Base-by-base conservation (phyloP, 352 stramenopile species). In the Aphanomyces invadans region DNA sequence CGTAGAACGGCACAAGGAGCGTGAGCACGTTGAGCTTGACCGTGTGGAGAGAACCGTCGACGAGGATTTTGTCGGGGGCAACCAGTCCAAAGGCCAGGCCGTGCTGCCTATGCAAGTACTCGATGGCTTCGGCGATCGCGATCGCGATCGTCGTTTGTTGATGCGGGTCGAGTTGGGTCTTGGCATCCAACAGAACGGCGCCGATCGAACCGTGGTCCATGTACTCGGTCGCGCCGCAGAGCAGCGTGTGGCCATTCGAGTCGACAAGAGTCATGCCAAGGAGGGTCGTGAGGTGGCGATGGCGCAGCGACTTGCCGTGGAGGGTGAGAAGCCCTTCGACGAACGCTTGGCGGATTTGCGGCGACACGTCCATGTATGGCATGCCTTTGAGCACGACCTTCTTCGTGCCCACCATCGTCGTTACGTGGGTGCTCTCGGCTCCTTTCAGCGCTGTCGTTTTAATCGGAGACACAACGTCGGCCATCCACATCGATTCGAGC, bases 371-470 rank as follows among this genome's bases (percentile, higher is more conserved):
- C 36, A 38, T n/a, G 55, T 64, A 64, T 21, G 45, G n/a, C 21
- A 64, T 64, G 55, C 55, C 55, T n/a, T 64, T 64, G 36, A 64
- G 55, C 4, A 38, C 55, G 36, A 51, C 23, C 55, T 64, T 64
- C 7, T 32, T 21, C 5, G 33, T 23, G 12, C 5, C 21, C 15
- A 53, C 55, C 19, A 21, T 52, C 33, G n/a, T n/a, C 9, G 17
- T 64, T 4, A 64, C 45, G 23, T 51, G 36, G 36, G 32, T 42
- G 29, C 36, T 42, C 12, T 64, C 7, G 19, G 31, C 55, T 19
- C 55, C 55, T 46, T 64, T 64, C 33, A 64, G 36, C 25, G 55
- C 33, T 17, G 55, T 12, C 36, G 55, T 64, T 38, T 64, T 64
- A 38, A 64, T 64, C 25, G 36, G n/a, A 33, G 46, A 36, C 15